These are phyloP conservation scores for Anthracocystis walkeri DNA, from an alignment of 1,284 basidiomycete genomes.

Conservation along the genomic window DNA sequence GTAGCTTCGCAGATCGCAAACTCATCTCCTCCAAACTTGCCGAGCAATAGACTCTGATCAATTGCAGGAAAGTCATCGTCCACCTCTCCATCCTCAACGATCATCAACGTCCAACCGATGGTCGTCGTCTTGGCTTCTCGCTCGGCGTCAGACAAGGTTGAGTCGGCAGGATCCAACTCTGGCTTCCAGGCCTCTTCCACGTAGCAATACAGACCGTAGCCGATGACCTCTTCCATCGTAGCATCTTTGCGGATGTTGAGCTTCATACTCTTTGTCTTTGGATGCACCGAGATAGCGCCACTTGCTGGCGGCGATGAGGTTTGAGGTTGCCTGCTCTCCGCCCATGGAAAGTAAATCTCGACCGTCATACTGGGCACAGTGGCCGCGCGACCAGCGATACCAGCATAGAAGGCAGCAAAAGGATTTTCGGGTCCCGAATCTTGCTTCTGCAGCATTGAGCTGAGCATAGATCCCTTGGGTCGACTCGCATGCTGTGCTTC, in stretches of 20 bases:
- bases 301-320: slow-evolving; percentile 38
- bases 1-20: slow-evolving; percentile 85
- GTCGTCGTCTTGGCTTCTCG: slow-evolving; percentile 77
- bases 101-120: slow-evolving; percentile 91
- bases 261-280: slow-evolving; percentile 69
- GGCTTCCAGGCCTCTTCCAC: slow-evolving; percentile 89
- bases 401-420: slow-evolving; percentile 71
- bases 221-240: slow-evolving; percentile 93
- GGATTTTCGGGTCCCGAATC: slow-evolving; percentile 66
- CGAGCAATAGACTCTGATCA: slow-evolving; percentile 84
- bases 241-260: slow-evolving; percentile 84
- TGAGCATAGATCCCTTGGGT: slow-evolving; percentile 49
- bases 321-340: slow-evolving; percentile 69
- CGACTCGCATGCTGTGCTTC: slow-evolving; percentile 46
- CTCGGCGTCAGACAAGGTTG: slow-evolving; percentile 72
- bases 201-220: slow-evolving; percentile 89
- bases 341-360: slow-evolving; percentile 88
- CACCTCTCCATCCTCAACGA: slow-evolving; percentile 97
- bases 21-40: slow-evolving; percentile 89
- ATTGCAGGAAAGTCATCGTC: slow-evolving; percentile 98
- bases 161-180: slow-evolving; percentile 73
- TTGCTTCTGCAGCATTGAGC: slow-evolving; percentile 49
- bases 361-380: slow-evolving; percentile 74
- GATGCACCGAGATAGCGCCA: slow-evolving; percentile 49
- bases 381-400: slow-evolving; percentile 69